Conservation (phyloP, 73 alveolate genomes). For the Uronychia setigera region DNA sequence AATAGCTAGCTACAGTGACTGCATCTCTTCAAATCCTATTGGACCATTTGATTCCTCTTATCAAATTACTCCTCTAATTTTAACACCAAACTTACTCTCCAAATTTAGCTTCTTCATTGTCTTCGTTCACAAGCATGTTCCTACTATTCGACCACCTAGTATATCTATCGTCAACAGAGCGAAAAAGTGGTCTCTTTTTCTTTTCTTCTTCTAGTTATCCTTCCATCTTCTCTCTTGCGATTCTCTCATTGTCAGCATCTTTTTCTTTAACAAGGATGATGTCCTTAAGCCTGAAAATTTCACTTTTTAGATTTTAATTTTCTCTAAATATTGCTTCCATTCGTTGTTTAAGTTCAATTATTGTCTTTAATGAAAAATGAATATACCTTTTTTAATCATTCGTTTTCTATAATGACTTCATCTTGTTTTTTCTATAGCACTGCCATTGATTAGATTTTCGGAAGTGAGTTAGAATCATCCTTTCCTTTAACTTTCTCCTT, state of each 20-base stretch:
- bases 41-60: not conserved
- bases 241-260: conserved; percentile 26
- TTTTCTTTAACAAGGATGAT: not conserved
- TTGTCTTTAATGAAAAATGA: not conserved
- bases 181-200: conserved; percentile 5
- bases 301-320: not conserved
- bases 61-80: not conserved
- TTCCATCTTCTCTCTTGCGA: not conserved
- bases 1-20: conserved; percentile 34
- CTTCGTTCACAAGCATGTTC: conserved; percentile 4
- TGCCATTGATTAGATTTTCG: not conserved
- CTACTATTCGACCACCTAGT: not conserved
- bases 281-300: not conserved
- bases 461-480: not conserved
- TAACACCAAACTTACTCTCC: not conserved
- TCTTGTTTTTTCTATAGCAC: not conserved
- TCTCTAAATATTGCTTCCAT: not conserved
- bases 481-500: not conserved
- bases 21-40: conserved; percentile 31
- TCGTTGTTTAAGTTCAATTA: not conserved
- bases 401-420: not conserved
- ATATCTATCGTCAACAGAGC: not conserved
- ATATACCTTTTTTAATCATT: not conserved
- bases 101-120: conserved; percentile 7
- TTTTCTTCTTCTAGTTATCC: not conserved